Evolutionary conservation across 2,329 filamentous ascomycete species (phyloP).

Genomic region (Phaeophleospora eucalypticola): DNA sequence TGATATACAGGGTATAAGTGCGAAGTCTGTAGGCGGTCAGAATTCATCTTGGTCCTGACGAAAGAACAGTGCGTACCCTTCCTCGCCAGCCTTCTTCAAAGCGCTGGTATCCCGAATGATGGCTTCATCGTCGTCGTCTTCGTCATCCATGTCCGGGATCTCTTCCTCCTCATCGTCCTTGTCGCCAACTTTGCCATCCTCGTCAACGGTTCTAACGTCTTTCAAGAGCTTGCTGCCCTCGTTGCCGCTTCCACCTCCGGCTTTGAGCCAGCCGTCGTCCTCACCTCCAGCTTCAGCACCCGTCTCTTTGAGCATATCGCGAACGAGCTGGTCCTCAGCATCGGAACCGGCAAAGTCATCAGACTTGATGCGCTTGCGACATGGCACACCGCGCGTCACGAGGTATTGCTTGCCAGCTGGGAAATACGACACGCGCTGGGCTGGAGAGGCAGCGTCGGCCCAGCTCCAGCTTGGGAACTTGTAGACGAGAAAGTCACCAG

Average conservation of each 20-base stretch:
- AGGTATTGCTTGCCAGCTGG: conserved; percentile 91
- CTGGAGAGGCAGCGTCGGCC: conserved; percentile 79
- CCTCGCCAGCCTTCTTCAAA: conserved; percentile 42
- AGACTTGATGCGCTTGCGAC: conserved; percentile 75
- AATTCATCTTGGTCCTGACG: not conserved
- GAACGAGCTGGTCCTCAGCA: conserved; percentile 79
- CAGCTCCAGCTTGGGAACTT: conserved; percentile 99
- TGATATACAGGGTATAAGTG: conserved; percentile 98
- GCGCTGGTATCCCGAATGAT: conserved; percentile 74
- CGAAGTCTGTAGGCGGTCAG: conserved; percentile 52
- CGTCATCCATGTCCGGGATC: conserved; percentile 97
- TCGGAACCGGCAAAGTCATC: conserved; percentile 86
- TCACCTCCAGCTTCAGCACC: conserved; percentile 49
- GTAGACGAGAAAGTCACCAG: conserved; percentile 96
- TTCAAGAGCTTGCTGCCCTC: conserved; percentile 53
- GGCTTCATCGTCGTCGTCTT: conserved; percentile 88
- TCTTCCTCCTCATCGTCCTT: conserved; percentile 70
- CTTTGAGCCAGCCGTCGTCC: conserved; percentile 88
- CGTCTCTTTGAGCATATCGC: conserved; percentile 63
- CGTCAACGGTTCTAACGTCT: conserved; percentile 84
- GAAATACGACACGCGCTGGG: conserved; percentile 74
- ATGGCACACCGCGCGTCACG: conserved; percentile 90
- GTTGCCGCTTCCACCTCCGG: conserved; percentile 70
- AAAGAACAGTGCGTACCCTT: conserved; percentile 46
- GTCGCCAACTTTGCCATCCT: conserved; percentile 80